A percentile compares a stretch with the other conserved stretches of the same genome.
These are phyloP conservation scores for Acanthamoeba castellanii DNA, from an alignment of 208 protist species.

Conservation along the genomic window DNA sequence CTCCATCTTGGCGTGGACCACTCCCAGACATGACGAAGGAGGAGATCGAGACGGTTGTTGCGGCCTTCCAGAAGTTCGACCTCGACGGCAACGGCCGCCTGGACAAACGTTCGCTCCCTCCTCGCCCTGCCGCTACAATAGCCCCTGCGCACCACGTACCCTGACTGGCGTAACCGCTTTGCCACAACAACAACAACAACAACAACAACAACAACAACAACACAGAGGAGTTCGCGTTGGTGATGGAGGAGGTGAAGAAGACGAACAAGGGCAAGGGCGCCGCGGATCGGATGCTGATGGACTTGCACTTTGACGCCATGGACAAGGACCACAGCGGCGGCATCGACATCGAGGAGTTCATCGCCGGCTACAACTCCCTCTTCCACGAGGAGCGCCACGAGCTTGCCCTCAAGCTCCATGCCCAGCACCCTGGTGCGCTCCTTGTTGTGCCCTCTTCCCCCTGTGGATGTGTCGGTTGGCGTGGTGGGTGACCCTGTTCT, in stretches of 20 bases:
- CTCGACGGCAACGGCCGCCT: neutral
- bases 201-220: too few species aligned
- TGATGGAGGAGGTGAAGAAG: conserved; percentile 27
- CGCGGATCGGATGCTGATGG: too few species aligned
- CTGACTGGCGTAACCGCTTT: neutral
- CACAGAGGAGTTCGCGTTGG: conserved; percentile 44
- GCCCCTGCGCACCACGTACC: neutral
- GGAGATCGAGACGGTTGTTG: neutral
- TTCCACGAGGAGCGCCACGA: conserved; percentile 42
- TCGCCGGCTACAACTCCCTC: too few species aligned
- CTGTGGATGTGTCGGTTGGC: too few species aligned
- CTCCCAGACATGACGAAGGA: neutral
- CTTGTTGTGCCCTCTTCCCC: neutral
- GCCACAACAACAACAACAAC: neutral
- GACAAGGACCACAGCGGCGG: too few species aligned
- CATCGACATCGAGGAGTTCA: too few species aligned
- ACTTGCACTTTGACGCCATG: too few species aligned
- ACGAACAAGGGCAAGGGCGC: neutral
- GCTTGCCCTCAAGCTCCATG: conserved; percentile 23
- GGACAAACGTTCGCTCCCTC: neutral
- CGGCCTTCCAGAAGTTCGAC: conserved; percentile 17
- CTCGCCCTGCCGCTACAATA: too few species aligned
- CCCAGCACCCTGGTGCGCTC: neutral
- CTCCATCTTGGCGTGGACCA: neutral
- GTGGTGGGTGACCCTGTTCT: too few species aligned